These are phyloP conservation scores for Spatholobus suberectus DNA, from an alignment of 306 rosid genomes.

Conservation along the genomic window DNA sequence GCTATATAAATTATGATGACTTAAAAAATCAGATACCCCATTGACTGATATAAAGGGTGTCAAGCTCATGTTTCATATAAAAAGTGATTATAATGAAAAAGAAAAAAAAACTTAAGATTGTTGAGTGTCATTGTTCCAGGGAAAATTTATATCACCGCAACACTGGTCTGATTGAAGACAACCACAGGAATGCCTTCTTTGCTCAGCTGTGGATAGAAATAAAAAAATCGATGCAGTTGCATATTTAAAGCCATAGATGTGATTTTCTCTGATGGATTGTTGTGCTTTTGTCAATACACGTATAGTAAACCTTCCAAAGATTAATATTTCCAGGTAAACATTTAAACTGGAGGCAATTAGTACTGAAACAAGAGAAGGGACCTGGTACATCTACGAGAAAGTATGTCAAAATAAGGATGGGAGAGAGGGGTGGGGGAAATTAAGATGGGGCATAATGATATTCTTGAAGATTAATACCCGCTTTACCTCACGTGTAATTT, in stretches of 20 bases:
- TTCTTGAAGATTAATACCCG: slow-evolving; percentile 52
- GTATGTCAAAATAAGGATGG: too few species aligned
- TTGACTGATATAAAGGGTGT: not conserved
- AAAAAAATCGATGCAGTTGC: not conserved
- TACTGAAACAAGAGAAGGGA: not conserved
- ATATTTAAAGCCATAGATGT: not conserved
- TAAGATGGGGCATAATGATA: slow-evolving; percentile 18
- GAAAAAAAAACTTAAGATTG: not conserved
- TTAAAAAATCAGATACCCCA: not conserved
- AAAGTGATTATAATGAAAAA: not conserved
- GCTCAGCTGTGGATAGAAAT: not conserved
- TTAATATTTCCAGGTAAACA: slow-evolving; percentile 4
- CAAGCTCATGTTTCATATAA: not conserved
- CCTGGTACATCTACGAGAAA: too few species aligned
- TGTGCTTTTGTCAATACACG: not conserved
- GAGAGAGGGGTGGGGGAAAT: too few species aligned
- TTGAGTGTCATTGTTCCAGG: not conserved
- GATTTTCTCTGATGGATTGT: not conserved
- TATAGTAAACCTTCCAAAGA: too few species aligned
- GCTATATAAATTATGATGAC: not conserved
- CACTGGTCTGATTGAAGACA: not conserved
- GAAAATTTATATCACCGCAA: not conserved
- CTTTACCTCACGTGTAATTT: slow-evolving; percentile 71
- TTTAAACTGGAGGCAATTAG: slow-evolving; percentile 1
- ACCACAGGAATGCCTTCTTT: not conserved